Base-by-base conservation (phyloP, 2,329 filamentous ascomycete genomes). In the Parascedosporium putredinis region DNA sequence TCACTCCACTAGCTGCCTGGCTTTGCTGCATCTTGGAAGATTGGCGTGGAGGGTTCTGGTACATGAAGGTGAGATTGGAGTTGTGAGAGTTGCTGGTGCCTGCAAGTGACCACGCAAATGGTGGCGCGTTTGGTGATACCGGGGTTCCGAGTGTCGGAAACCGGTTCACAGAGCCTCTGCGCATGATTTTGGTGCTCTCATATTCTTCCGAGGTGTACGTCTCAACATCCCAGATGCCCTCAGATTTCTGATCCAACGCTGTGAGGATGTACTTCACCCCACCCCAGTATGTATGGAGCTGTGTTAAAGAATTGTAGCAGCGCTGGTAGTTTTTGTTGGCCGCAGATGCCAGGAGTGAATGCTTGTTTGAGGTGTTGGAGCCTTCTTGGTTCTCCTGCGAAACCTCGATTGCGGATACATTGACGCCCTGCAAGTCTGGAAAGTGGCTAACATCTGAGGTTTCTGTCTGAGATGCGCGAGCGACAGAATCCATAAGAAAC, bases 201-300 rank as follows among this genome's bases (percentile, higher is more conserved):
- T 86, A 87, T 62, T 95, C 88, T 60, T 94, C 88, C 1, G 67
- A 68, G 0, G 78, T 81, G 54, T 74, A 81, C 0, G 78, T 81
- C 59, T 82, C 79, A 52, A 76, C 88, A 58, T 95, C 88, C 65
- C 84, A 86, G 33, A 91, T 87, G 1, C 88, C 88, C 62, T 91
- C 88, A 12, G 87, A 82, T 62, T 93, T 93, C 57, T 94, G 88
- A 57, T 94, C 87, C 9, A 95, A 69, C 0, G 88, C 87, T 0
- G 86, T 91, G 33, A 95, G 68, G 34, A 95, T 94, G 61, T 95
- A 95, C 51, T 86, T 84, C 23, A 88, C 84, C 6, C 88, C 88
- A 31, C 85, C 85, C 88, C 88, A 95, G 60, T 93, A 93, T 1
- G 76, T 75, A 56, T 93, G 81, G n/a, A 94, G 71, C 43, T 87